Conservation (phyloP, 345 rosid species). For the Pistacia atlantica region DNA sequence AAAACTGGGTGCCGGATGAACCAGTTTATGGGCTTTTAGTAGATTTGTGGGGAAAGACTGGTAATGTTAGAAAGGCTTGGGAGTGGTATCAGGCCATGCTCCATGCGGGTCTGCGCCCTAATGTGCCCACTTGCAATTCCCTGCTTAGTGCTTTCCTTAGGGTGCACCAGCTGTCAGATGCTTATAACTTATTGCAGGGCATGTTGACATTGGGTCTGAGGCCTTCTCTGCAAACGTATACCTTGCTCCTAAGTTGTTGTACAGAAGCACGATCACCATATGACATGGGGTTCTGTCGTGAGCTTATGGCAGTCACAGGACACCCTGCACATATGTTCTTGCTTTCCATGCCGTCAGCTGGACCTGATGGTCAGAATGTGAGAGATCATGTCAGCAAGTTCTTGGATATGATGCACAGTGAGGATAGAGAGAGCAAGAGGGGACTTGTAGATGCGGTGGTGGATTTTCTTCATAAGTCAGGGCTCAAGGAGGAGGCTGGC, state of each 20-base stretch:
- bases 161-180: slow-evolving; percentile 66
- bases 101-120: slow-evolving; percentile 75
- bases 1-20: slow-evolving; percentile 90
- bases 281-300: slow-evolving; percentile 74
- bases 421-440: slow-evolving; percentile 97
- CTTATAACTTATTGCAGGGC: slow-evolving; percentile 67
- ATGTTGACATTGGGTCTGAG: slow-evolving; percentile 71
- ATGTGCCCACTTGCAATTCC: slow-evolving; percentile 94
- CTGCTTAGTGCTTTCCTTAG: slow-evolving; percentile 86
- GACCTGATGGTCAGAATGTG: slow-evolving; percentile 91
- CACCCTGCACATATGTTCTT: slow-evolving; percentile 88
- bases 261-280: slow-evolving; percentile 69
- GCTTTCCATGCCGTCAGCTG: slow-evolving; percentile 72
- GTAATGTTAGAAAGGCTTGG: slow-evolving; percentile 82
- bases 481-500: slow-evolving; percentile 91
- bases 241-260: slow-evolving; percentile 85
- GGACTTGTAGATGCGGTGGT: slow-evolving; percentile 89
- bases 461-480: slow-evolving; percentile 90
- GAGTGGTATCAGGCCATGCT: slow-evolving; percentile 89
- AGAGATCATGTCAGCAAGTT: slow-evolving; percentile 70
- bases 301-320: slow-evolving; percentile 77
- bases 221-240: slow-evolving; percentile 85
- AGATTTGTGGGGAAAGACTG: slow-evolving; percentile 94
- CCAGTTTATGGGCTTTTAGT: slow-evolving; percentile 91
- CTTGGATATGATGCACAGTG: slow-evolving; percentile 88